phyloP scores from a whole-genome alignment of 352 stramenopile genomes.

The Globisporangium acanthophoron region DNA sequence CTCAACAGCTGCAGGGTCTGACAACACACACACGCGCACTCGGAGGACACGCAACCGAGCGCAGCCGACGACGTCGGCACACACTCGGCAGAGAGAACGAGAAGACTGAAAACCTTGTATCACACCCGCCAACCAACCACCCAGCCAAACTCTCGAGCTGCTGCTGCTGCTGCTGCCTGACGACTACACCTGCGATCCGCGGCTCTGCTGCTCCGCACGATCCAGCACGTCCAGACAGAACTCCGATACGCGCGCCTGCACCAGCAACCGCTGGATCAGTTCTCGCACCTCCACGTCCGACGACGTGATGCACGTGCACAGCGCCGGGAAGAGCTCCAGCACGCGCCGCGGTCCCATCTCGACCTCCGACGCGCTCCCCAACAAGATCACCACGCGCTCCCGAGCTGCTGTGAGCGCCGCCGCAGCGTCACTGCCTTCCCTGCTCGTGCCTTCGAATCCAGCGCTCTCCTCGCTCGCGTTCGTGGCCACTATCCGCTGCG shows the following conservation, averaged over 20 bases:
- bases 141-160: neutral
- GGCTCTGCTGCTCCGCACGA: neutral
- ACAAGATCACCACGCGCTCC: slow-evolving; percentile 64
- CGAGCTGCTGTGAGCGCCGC: slow-evolving; percentile 24
- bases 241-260: slow-evolving; percentile 43
- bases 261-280: slow-evolving; percentile 64
- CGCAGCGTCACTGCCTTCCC: neutral
- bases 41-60: neutral
- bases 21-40: too few species aligned
- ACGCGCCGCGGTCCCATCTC: slow-evolving; percentile 47
- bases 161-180: too few species aligned
- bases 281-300: slow-evolving; percentile 51
- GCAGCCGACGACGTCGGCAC: too few species aligned
- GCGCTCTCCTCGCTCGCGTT: neutral
- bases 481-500: neutral
- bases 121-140: neutral
- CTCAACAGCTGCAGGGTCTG: too few species aligned
- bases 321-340: slow-evolving; percentile 65
- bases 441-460: neutral
- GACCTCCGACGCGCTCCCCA: slow-evolving; percentile 50
- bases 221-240: slow-evolving; percentile 48
- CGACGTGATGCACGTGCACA: slow-evolving; percentile 79
- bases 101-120: neutral
- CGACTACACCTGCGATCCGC: neutral
- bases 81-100: neutral